These are phyloP conservation scores for Pseudopyrenochaeta lycopersici DNA, from an alignment of 2,329 filamentous ascomycete species.

Conservation along the genomic window DNA sequence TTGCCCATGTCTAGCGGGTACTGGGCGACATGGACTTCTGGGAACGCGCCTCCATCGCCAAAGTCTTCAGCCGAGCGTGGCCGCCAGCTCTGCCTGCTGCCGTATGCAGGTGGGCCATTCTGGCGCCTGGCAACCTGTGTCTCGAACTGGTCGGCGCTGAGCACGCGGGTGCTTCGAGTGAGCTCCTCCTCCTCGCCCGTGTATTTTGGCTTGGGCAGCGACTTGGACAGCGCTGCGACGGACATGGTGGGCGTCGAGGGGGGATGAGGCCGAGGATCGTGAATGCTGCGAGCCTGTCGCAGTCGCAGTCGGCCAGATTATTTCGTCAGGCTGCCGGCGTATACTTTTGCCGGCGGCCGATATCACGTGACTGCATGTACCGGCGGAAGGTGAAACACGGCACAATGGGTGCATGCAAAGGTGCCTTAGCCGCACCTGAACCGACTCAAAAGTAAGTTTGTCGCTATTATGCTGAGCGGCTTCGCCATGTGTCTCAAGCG, in stretches of 20 bases:
- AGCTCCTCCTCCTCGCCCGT: conserved; percentile 88
- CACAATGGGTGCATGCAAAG: not conserved
- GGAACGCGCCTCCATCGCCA: conserved; percentile 94
- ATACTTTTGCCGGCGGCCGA: conserved; percentile 13
- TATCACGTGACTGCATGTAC: conserved; percentile 12
- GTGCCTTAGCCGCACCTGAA: not conserved
- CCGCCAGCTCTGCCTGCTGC: conserved; percentile 87
- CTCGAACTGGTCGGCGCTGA: conserved; percentile 81
- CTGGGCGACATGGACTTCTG: conserved; percentile 91
- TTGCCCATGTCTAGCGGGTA: conserved; percentile 96
- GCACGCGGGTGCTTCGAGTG: conserved; percentile 81
- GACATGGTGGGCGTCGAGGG: conserved; percentile 37
- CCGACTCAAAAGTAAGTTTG: too few species aligned
- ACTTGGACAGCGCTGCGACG: conserved; percentile 73
- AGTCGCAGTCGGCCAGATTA: conserved; percentile 8
- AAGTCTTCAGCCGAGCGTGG: conserved; percentile 90
- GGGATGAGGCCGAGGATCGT: conserved; percentile 4
- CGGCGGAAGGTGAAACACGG: conserved; percentile 2
- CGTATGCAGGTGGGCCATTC: conserved; percentile 86
- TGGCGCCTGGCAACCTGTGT: conserved; percentile 78
- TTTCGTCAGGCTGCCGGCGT: conserved; percentile 12
- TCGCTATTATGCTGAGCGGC: too few species aligned
- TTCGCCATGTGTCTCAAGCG: too few species aligned
- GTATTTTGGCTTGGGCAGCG: conserved; percentile 90
- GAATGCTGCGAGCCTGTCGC: not conserved